phyloP scores from a whole-genome alignment of 306 rosid species.

The Vigna mungo region DNA sequence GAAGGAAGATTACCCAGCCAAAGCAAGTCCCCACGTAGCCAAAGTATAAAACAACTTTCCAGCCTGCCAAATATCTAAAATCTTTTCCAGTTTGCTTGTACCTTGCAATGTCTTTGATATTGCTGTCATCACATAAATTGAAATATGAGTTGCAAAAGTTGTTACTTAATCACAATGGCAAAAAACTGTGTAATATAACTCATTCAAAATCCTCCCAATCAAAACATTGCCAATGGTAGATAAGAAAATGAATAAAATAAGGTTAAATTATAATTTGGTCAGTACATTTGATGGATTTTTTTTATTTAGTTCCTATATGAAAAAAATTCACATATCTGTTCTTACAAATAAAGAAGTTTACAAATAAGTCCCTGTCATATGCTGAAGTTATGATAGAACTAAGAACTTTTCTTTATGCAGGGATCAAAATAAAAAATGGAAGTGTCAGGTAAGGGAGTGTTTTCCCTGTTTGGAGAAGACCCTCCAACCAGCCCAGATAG shows the following conservation, averaged over 20 bases:
- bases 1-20: slow-evolving; percentile 65
- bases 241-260: not conserved
- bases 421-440: not conserved
- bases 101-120: slow-evolving; percentile 71
- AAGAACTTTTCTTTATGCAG: not conserved
- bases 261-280: not conserved
- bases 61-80: slow-evolving; percentile 81
- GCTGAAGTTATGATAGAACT: not conserved
- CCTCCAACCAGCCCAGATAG: too few relatives aligned
- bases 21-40: slow-evolving; percentile 97
- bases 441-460: not conserved
- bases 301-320: not conserved
- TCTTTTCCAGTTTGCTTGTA: slow-evolving; percentile 72
- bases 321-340: not conserved
- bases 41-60: slow-evolving; percentile 81
- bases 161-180: slow-evolving; percentile 20
- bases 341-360: not conserved
- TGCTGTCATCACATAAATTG: slow-evolving; percentile 57
- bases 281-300: not conserved
- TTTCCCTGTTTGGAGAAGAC: too few relatives aligned
- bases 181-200: slow-evolving; percentile 1
- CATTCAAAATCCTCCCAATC: slow-evolving; percentile 34
- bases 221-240: slow-evolving; percentile 12
- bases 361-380: not conserved
- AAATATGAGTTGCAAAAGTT: slow-evolving; percentile 32